phyloP scores from a whole-genome alignment of 2,329 filamentous ascomycete species.

The Pleurostoma richardsiae region DNA sequence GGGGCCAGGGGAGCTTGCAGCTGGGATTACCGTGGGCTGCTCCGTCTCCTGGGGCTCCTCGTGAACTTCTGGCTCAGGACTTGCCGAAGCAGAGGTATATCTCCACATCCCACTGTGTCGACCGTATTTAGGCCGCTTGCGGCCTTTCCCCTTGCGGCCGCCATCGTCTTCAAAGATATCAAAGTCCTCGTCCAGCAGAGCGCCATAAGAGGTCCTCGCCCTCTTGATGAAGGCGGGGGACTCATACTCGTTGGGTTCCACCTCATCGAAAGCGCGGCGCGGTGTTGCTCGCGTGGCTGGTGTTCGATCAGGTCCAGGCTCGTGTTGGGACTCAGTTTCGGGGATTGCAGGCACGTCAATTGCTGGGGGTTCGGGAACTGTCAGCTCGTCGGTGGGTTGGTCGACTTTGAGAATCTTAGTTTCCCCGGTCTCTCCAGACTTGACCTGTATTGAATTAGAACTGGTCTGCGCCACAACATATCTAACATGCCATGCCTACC shows the following conservation, averaged over 20 bases:
- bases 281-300: background rate
- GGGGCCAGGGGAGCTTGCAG: background rate
- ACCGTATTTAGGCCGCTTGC: constrained; percentile 67
- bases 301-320: constrained; percentile 8
- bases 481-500: constrained; percentile 20
- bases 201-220: constrained; percentile 63
- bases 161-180: constrained; percentile 70
- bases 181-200: constrained; percentile 56
- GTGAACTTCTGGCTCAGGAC: constrained; percentile 50
- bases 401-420: constrained; percentile 49
- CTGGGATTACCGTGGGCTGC: constrained; percentile 3
- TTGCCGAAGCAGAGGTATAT: constrained; percentile 66
- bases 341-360: constrained; percentile 5
- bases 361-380: background rate
- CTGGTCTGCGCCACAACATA: constrained; percentile 9
- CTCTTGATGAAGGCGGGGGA: constrained; percentile 80
- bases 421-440: constrained; percentile 39
- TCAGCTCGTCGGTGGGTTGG: constrained; percentile 17
- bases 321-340: background rate
- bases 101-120: constrained; percentile 67
- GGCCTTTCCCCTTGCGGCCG: constrained; percentile 52
- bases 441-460: constrained; percentile 26
- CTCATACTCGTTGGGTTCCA: constrained; percentile 49
- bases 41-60: constrained; percentile 16
- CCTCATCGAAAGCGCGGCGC: background rate